Evolutionary conservation across 345 rosid species (phyloP).

Genomic region (Camelina laxa): DNA sequence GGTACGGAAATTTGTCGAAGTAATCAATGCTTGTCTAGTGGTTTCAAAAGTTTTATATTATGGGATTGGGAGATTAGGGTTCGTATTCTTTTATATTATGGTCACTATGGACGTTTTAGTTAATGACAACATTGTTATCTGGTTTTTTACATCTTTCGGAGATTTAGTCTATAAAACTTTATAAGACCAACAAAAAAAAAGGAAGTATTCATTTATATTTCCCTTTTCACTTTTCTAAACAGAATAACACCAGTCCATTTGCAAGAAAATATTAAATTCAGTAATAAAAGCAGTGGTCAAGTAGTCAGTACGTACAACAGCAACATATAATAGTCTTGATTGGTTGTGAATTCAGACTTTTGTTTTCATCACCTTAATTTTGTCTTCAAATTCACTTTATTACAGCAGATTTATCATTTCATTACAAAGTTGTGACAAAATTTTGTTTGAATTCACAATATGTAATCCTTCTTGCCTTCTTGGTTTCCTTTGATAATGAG

Average conservation of each 20-base stretch:
- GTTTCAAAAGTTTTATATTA: neutral
- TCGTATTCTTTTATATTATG: neutral
- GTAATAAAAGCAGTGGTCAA: conserved; percentile 1
- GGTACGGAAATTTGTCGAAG: neutral
- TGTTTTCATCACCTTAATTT: neutral
- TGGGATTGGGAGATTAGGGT: neutral
- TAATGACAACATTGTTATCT: neutral
- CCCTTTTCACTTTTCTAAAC: neutral
- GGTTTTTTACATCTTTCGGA: neutral
- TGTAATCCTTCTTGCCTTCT: neutral
- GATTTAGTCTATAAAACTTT: neutral
- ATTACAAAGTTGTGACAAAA: neutral
- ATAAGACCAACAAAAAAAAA: too few relatives aligned
- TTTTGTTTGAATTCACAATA: too few relatives aligned
- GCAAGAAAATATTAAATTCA: neutral
- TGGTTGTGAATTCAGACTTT: neutral
- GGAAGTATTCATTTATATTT: neutral
- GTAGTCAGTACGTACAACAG: neutral
- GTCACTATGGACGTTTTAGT: neutral
- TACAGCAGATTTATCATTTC: neutral
- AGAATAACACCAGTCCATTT: neutral
- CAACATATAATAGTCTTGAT: neutral
- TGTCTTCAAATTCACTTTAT: neutral
- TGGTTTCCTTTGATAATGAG: conserved; percentile 1
- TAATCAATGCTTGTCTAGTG: neutral